Percentiles rank a stretch among this genome's conserved stretches.
Conservation (phyloP, 805 yeast species). For the Candida jianshihensis region DNA sequence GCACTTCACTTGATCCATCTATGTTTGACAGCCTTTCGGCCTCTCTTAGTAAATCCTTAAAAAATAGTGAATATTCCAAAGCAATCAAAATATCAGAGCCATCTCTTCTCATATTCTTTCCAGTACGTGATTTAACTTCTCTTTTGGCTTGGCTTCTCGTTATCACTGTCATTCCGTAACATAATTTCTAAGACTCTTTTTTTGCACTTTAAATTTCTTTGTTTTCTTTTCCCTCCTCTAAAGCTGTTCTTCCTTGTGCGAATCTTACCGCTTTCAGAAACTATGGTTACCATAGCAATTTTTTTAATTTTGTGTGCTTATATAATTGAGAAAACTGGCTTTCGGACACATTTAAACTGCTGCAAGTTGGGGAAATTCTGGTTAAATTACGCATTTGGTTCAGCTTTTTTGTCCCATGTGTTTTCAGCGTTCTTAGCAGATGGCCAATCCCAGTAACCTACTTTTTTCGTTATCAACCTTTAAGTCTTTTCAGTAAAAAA, state of each 20-base stretch:
- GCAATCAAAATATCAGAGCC: constrained; percentile 38
- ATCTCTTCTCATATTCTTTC: constrained; percentile 27
- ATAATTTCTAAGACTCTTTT: constrained; percentile 19
- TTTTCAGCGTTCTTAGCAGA: too few relatives aligned
- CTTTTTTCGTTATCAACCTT: too few relatives aligned
- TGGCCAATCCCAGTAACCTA: too few relatives aligned
- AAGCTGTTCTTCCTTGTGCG: neutral
- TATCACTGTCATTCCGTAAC: constrained; percentile 11
- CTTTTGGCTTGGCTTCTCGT: constrained; percentile 13
- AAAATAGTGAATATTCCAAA: constrained; percentile 40
- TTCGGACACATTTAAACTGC: too few relatives aligned
- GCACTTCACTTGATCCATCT: constrained; percentile 36
- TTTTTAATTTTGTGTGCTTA: too few relatives aligned
- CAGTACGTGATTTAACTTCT: constrained; percentile 19
- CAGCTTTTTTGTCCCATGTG: too few relatives aligned
- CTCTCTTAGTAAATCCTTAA: constrained; percentile 29
- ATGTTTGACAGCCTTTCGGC: constrained; percentile 32
- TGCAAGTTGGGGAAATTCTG: too few relatives aligned
- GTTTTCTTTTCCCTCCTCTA: neutral
- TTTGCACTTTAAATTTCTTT: constrained; percentile 1
- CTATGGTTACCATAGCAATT: too few relatives aligned
- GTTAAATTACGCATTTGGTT: too few relatives aligned
- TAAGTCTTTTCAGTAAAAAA: too few relatives aligned
- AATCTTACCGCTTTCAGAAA: too few relatives aligned
- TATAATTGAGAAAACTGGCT: too few relatives aligned